Evolutionary conservation across 257 asterid genomes (phyloP).

Genomic region (Asclepias syriaca): DNA sequence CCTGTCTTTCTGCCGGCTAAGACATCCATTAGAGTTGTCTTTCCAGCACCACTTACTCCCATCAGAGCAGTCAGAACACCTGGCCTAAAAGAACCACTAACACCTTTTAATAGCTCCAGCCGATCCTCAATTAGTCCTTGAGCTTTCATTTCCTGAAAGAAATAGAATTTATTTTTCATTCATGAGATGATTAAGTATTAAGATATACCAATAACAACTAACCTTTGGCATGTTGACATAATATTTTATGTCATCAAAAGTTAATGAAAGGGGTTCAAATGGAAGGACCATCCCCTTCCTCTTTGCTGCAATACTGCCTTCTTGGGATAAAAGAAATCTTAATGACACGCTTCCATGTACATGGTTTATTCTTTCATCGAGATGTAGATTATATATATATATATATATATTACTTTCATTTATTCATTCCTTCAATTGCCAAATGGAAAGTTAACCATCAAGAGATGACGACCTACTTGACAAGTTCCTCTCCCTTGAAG

Average conservation of each 20-base stretch:
- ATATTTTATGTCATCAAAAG: slow-evolving; percentile 47
- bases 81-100: slow-evolving; percentile 78
- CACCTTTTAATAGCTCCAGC: slow-evolving; percentile 61
- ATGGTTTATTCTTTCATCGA: slow-evolving; percentile 12
- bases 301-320: slow-evolving; percentile 8
- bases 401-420: not conserved
- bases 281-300: slow-evolving; percentile 48
- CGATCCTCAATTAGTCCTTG: slow-evolving; percentile 55
- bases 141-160: slow-evolving; percentile 73
- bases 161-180: not conserved
- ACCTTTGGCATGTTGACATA: slow-evolving; percentile 33
- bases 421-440: not conserved
- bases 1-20: slow-evolving; percentile 95
- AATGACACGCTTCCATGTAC: slow-evolving; percentile 19
- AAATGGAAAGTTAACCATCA: no score
- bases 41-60: slow-evolving; percentile 98
- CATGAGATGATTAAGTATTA: not conserved
- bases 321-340: slow-evolving; percentile 18
- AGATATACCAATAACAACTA: not conserved
- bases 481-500: not conserved
- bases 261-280: slow-evolving; percentile 45
- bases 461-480: not conserved
- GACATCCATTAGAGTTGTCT: slow-evolving; percentile 94
- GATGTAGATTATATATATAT: not conserved
- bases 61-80: slow-evolving; percentile 88